These are phyloP conservation scores for Chiua virens DNA, from an alignment of 768 basidiomycete species.

Conservation along the genomic window DNA sequence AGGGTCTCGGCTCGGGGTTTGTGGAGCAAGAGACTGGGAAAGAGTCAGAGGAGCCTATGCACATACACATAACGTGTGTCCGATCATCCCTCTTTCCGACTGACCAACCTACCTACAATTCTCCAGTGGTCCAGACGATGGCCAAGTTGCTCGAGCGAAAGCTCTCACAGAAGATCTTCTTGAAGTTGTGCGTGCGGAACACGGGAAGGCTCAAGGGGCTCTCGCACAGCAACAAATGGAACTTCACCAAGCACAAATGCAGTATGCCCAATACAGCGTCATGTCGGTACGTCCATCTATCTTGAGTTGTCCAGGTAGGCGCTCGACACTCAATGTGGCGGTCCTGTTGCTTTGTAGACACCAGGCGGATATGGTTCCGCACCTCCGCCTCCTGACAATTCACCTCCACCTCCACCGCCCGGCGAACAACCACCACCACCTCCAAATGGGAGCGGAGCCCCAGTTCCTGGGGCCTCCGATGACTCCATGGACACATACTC, in stretches of 20 bases:
- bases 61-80: conserved; percentile 86
- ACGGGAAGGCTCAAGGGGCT: conserved; percentile 70
- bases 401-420: conserved; percentile 48
- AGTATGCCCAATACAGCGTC: conserved; percentile 72
- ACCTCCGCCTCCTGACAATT: conserved; percentile 37
- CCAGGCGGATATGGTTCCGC: conserved; percentile 38
- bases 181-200: conserved; percentile 84
- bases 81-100: conserved; percentile 12
- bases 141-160: conserved; percentile 84
- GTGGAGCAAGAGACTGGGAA: conserved; percentile 88
- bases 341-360: neutral
- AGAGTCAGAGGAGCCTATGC: conserved; percentile 88
- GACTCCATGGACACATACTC: conserved; percentile 54
- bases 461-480: conserved; percentile 44
- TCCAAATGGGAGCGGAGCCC: conserved; percentile 43
- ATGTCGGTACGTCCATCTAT: conserved; percentile 45
- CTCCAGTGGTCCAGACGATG: conserved; percentile 73
- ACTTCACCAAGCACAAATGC: conserved; percentile 77
- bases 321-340: neutral
- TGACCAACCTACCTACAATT: conserved; percentile 5
- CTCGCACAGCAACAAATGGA: conserved; percentile 83
- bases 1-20: conserved; percentile 92
- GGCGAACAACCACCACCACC: conserved; percentile 56
- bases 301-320: neutral
- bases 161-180: conserved; percentile 87